Evolutionary conservation across 192 early-diverging fungal species (phyloP), one percentile per base, ranked within the genome.

Genomic region (Dissophora globulifera): DNA sequence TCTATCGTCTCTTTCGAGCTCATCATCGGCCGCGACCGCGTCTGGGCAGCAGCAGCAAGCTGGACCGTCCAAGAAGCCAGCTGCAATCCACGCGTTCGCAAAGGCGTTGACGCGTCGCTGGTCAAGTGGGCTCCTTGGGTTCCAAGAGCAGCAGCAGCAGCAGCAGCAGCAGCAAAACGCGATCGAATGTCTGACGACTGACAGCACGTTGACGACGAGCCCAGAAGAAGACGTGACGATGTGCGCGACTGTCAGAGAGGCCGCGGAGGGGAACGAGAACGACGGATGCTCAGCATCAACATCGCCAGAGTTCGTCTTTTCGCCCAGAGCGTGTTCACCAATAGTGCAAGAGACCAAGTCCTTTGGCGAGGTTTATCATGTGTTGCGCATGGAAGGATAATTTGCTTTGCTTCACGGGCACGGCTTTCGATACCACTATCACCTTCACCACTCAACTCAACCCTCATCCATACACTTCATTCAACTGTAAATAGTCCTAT

Each of bases 281-380:
- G 55, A 41, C 32, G 45, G 17, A 50, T 19, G 25, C 33, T 33
- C 6, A 20, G 31, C 16, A 20, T 41, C 51, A 30, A 59, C 62
- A 22, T 64, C 16, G 20, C 48, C 51, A 22, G 70, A 75, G 30
- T 64, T 58, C 20, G 58, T 75, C 32, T 75, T 75, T 58, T 75
- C 70, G 26, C 70, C 70, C 12, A 22, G 70, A 10, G 62, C 70
- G 19, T 60, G 29, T n/a, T 65, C 70, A 3, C 70, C 70, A 29
- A 55, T 55, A 5, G 9, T 64, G n/a, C 26, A 54, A 22, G 59
- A 71, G 22, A 62, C 52, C 11, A 25, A 53, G n/a, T 49, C 45
- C 15, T 64, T 72, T 64, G 69, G 61, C 20, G 70, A 64, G 15
- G 50, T 65, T 33, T 75, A 75, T 48, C 70, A 75, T 4, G 56